Conservation (phyloP, 2,329 filamentous ascomycete species). For the Ascochyta clinopodiicola region DNA sequence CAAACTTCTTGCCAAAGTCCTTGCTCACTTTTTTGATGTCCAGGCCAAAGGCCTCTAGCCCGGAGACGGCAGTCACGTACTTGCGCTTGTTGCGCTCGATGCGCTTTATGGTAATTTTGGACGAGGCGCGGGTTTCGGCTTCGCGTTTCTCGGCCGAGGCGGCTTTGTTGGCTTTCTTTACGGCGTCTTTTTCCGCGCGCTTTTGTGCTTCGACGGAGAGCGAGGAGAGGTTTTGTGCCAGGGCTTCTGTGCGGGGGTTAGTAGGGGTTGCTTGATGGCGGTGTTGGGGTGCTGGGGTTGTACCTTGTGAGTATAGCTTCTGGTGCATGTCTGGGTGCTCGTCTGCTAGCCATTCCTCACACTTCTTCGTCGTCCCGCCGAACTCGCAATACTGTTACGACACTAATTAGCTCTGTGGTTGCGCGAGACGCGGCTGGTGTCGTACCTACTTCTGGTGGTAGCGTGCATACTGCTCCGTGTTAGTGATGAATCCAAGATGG, state of each 20-base stretch:
- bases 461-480: slow-evolving; percentile 62
- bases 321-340: slow-evolving; percentile 76
- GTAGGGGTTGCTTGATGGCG: too few species aligned
- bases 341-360: slow-evolving; percentile 90
- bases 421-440: slow-evolving; percentile 17
- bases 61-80: slow-evolving; percentile 90
- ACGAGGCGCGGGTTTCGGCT: slow-evolving; percentile 80
- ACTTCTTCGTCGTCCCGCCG: slow-evolving; percentile 94
- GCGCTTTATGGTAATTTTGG: slow-evolving; percentile 88
- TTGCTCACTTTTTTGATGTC: slow-evolving; percentile 96
- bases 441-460: slow-evolving; percentile 71
- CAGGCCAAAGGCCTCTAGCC: slow-evolving; percentile 86
- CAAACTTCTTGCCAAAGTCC: slow-evolving; percentile 98
- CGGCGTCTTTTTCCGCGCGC: slow-evolving; percentile 91
- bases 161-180: slow-evolving; percentile 96
- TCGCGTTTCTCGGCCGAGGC: slow-evolving; percentile 85
- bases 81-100: slow-evolving; percentile 99
- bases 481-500: slow-evolving; percentile 18
- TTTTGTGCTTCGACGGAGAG: slow-evolving; percentile 92
- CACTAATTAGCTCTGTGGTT: slow-evolving; percentile 16
- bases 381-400: slow-evolving; percentile 90
- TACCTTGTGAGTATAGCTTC: slow-evolving; percentile 85
- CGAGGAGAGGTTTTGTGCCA: slow-evolving; percentile 82
- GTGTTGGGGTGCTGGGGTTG: too few species aligned
- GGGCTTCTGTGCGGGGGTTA: slow-evolving; percentile 55